Conservation (phyloP, 164 flowering plant species). For the Tetrastigma voinierianum region DNA sequence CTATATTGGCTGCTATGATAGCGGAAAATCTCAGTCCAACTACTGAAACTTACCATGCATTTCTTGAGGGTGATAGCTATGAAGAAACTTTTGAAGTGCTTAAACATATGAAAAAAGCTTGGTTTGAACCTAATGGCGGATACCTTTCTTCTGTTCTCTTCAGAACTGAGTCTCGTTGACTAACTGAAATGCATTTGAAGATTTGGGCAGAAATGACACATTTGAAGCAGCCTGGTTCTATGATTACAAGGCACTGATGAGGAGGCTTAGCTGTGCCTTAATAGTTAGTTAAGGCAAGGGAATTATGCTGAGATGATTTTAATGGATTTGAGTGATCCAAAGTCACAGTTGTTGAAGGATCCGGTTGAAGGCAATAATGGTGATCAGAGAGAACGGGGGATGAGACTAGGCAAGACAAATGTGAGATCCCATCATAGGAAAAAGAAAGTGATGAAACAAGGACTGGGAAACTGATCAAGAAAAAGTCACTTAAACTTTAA, state of each 20-base stretch:
- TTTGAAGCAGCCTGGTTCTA: constrained; percentile 43
- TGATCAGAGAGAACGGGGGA: constrained; percentile 11
- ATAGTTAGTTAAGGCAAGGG: constrained; percentile 58
- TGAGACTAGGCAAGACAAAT: constrained; percentile 10
- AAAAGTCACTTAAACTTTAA: constrained; percentile 5
- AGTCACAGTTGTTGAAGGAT: constrained; percentile 53
- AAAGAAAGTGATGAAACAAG: constrained; percentile 5
- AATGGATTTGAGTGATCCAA: constrained; percentile 63
- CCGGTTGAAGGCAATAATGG: constrained; percentile 15
- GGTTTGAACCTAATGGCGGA: constrained; percentile 50
- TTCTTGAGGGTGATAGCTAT: constrained; percentile 41
- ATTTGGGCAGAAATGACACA: constrained; percentile 67
- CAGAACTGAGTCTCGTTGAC: constrained; percentile 41
- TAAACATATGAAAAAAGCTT: constrained; percentile 48
- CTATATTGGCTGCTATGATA: constrained; percentile 53
- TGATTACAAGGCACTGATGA: constrained; percentile 53
- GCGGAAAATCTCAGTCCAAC: constrained; percentile 50
- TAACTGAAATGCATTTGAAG: constrained; percentile 58
- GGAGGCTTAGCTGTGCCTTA: constrained; percentile 66
- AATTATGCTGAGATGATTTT: constrained; percentile 64
- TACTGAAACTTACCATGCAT: constrained; percentile 65
- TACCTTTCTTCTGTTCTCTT: constrained; percentile 60
- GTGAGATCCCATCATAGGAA: constrained; percentile 1
- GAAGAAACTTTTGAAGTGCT: constrained; percentile 61
- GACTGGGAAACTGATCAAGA: constrained; percentile 9